Conservation (phyloP, 1,284 basidiomycete genomes). For the Rhodotorula sp. region DNA sequence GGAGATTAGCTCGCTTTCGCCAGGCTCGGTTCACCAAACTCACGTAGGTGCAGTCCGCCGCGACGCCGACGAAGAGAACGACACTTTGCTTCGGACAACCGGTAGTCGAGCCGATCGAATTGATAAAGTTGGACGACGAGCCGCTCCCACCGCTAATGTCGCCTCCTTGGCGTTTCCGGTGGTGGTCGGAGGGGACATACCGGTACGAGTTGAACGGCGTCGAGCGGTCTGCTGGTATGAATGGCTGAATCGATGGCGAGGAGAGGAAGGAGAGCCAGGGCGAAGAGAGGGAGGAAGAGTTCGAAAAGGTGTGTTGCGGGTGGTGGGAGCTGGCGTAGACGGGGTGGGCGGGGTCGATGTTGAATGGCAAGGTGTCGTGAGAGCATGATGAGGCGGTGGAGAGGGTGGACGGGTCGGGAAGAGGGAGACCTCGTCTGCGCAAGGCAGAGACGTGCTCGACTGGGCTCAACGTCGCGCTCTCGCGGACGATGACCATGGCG, state of each 20-base stretch:
- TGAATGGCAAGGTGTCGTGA: conserved; percentile 68
- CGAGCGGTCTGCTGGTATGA: conserved; percentile 9
- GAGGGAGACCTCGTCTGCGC: conserved; percentile 20
- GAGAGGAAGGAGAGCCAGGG: conserved; percentile 17
- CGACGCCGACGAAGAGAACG: conserved; percentile 79
- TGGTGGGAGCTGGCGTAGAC: conserved; percentile 43
- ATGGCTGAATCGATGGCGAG: neutral
- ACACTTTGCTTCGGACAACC: conserved; percentile 75
- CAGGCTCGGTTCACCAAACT: neutral
- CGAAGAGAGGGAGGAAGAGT: neutral
- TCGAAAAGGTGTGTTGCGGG: neutral
- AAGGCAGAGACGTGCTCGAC: conserved; percentile 20
- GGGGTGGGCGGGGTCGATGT: conserved; percentile 63
- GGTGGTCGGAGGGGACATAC: conserved; percentile 1
- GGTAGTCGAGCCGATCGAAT: conserved; percentile 62
- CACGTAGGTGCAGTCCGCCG: conserved; percentile 77
- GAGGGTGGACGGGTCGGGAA: conserved; percentile 6
- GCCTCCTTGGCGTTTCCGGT: conserved; percentile 27
- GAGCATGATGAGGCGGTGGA: conserved; percentile 56
- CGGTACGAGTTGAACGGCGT: neutral
- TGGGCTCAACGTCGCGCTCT: conserved; percentile 61
- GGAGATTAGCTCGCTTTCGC: conserved; percentile 34
- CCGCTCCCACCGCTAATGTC: conserved; percentile 51
- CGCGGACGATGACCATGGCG: conserved; percentile 68
- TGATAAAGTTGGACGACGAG: conserved; percentile 59